Percentiles rank a stretch among this genome's conserved stretches.
Conservation (phyloP, 805 yeast genomes). For the Metschnikowia hibisci region DNA sequence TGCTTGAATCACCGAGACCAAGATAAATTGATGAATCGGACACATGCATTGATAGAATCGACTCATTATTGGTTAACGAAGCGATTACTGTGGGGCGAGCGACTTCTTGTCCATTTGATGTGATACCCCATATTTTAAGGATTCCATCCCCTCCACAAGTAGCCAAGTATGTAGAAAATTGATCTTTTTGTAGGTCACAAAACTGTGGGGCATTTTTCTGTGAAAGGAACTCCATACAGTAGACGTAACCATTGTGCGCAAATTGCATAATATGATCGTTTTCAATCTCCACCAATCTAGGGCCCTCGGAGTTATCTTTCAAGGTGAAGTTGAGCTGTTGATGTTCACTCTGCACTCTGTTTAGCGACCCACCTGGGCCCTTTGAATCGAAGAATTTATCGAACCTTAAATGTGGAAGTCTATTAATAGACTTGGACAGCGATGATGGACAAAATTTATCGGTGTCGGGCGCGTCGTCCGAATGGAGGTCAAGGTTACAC, state of each 20-base stretch:
- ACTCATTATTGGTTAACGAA: slow-evolving; percentile 56
- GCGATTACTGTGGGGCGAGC: slow-evolving; percentile 6
- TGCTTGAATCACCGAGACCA: slow-evolving; percentile 69
- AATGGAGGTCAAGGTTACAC: slow-evolving; percentile 40
- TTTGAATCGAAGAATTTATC: slow-evolving; percentile 86
- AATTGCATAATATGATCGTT: slow-evolving; percentile 62
- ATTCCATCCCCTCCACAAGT: slow-evolving; percentile 89
- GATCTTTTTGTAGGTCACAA: slow-evolving; percentile 19
- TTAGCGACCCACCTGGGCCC: slow-evolving; percentile 69
- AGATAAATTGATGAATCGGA: slow-evolving; percentile 72
- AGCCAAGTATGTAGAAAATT: slow-evolving; percentile 20
- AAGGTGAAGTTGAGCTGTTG: slow-evolving; percentile 15
- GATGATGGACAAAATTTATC: neutral
- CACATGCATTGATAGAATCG: slow-evolving; percentile 66
- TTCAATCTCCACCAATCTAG: slow-evolving; percentile 60
- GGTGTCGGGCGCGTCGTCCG: neutral
- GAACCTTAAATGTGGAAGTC: slow-evolving; percentile 58
- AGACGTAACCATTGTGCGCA: slow-evolving; percentile 91
- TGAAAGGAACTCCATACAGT: slow-evolving; percentile 49
- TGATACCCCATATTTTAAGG: slow-evolving; percentile 73
- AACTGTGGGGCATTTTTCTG: slow-evolving; percentile 14
- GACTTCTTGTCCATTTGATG: slow-evolving; percentile 6
- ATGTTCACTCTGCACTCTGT: slow-evolving; percentile 27
- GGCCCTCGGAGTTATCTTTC: slow-evolving; percentile 7
- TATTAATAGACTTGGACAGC: slow-evolving; percentile 15